phyloP scores from a whole-genome alignment of 1,284 basidiomycete species.

The Cutaneotrichosporon sp. region DNA sequence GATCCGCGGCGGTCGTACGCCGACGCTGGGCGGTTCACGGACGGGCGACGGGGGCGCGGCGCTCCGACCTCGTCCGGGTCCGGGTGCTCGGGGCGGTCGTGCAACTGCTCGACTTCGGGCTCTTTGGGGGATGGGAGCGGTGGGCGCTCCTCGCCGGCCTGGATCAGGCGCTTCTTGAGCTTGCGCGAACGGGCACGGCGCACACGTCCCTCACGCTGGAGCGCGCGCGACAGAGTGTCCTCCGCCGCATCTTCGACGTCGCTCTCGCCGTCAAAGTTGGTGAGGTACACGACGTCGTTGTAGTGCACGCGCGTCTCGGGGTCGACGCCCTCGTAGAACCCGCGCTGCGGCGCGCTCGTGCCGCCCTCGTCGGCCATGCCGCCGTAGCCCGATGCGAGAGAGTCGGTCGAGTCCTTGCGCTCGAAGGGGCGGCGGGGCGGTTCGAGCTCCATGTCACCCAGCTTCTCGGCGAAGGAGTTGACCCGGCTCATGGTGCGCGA shows the following conservation, averaged over 20 bases:
- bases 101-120: background rate
- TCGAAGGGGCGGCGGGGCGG: background rate
- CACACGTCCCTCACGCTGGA: constrained; percentile 68
- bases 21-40: background rate
- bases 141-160: background rate
- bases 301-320: constrained; percentile 10
- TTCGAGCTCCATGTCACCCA: constrained; percentile 1
- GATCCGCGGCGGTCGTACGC: background rate
- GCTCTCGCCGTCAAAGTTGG: constrained; percentile 79
- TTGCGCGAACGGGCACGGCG: constrained; percentile 61
- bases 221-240: constrained; percentile 60
- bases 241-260: constrained; percentile 71
- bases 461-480: background rate
- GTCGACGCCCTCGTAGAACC: constrained; percentile 16
- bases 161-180: background rate
- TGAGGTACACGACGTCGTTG: constrained; percentile 60
- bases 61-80: background rate
- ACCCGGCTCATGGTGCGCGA: background rate
- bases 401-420: constrained; percentile 1
- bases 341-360: constrained; percentile 2
- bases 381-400: constrained; percentile 16
- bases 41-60: background rate
- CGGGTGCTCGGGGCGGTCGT: background rate
- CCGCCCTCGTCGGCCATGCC: background rate
- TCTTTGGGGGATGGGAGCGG: background rate